Evolutionary conservation across 768 basidiomycete species (phyloP), one percentile per base, ranked within the genome.

Genomic region (Coprinopsis strossmayeri): DNA sequence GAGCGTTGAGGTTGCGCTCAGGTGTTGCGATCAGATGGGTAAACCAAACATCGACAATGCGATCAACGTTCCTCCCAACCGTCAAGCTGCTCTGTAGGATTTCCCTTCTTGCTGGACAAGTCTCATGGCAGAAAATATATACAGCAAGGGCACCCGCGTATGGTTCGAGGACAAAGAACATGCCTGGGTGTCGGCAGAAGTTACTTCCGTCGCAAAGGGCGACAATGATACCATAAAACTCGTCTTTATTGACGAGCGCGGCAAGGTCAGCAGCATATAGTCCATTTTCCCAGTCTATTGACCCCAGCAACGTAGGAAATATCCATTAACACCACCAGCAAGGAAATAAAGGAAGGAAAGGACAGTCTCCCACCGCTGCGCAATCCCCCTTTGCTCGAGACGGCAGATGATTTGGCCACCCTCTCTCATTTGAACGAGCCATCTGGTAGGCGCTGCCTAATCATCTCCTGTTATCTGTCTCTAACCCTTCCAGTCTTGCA

Each of bases 401-500:
- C 91, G 15, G 91, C 93, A 25, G 96, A 99, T 69, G 96, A 99
- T 74, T 76, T 99, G 63, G 94, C 96, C 41, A 96, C 94, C 48
- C 82, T 99, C 59, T 96, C 92, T 41, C 93, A 98, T 74, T 76
- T 99, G 56, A 98, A 98, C 64, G 96, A 99, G 65, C 95, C 96
- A 46, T 91, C 88, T 59, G 95, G 95, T 94, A 57, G 43, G 78
- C n/a, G n/a, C n/a, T n/a, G n/a, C n/a, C n/a, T n/a, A n/a, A n/a
- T 60, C 26, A 18, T 5, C 15, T 5, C 17, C 12, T 53, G 28
- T 13, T 34, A 21, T 38, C 34, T 40, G 38, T 40, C 38, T 32
- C 41, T 46, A 38, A 20, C 27, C 21, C 9, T 26, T 34, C 27
- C 57, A 95, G 95, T 99, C 25, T 76, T 99, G 23, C 94, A 99